phyloP scores from a whole-genome alignment of 495 filamentous ascomycete species.

The Cryomyces minteri region DNA sequence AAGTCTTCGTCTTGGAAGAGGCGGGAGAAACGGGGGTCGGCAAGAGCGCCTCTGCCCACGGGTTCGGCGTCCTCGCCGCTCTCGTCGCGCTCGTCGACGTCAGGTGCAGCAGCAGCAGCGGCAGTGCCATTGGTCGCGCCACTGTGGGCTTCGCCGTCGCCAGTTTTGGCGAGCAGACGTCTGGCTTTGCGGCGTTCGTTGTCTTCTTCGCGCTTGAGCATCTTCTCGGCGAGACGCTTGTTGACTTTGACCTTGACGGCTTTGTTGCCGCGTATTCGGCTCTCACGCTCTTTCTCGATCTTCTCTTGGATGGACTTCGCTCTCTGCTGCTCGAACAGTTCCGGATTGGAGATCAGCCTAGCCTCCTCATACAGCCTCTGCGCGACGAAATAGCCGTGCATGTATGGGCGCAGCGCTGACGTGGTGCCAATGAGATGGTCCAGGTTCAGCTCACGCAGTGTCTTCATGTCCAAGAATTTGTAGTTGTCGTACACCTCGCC shows the following conservation, averaged over 20 bases:
- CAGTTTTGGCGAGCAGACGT: conserved; percentile 35
- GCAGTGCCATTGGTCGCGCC: conserved; percentile 13
- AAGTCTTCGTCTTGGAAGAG: conserved; percentile 91
- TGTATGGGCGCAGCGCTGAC: conserved; percentile 76
- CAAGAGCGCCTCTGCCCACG: conserved; percentile 29
- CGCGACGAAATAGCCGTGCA: conserved; percentile 96
- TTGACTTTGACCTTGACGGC: conserved; percentile 86
- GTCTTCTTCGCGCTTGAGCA: conserved; percentile 65
- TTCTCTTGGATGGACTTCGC: conserved; percentile 75
- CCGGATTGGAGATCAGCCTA: conserved; percentile 78
- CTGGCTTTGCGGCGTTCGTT: conserved; percentile 46
- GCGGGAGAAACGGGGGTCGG: conserved; percentile 67
- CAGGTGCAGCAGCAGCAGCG: conserved; percentile 7
- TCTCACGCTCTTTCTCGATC: conserved; percentile 86
- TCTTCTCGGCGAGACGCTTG: conserved; percentile 63
- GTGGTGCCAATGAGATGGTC: conserved; percentile 78
- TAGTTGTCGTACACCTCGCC: conserved; percentile 91
- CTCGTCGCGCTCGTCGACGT: background rate
- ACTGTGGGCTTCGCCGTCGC: conserved; percentile 24
- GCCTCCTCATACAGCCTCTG: conserved; percentile 89
- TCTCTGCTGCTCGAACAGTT: conserved; percentile 76
- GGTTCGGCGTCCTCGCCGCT: background rate
- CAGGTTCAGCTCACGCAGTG: conserved; percentile 62
- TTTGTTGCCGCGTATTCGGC: conserved; percentile 78
- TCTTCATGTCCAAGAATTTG: conserved; percentile 81